Evolutionary conservation across 768 basidiomycete genomes (phyloP).

Genomic region (Udeniomyces megalosporus): DNA sequence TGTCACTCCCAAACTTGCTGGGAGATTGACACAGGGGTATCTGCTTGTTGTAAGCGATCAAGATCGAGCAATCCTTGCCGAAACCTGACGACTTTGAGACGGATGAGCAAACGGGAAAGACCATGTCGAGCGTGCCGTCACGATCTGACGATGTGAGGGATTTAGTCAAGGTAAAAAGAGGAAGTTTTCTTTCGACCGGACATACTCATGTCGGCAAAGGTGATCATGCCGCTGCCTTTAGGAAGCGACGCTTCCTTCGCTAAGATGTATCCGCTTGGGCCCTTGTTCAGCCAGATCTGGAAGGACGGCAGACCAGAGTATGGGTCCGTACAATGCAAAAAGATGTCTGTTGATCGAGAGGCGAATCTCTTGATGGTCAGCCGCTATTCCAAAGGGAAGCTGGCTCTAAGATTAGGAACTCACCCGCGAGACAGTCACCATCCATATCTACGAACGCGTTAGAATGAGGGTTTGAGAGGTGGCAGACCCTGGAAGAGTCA

Average conservation of each 20-base stretch:
- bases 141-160: slow-evolving; percentile 46
- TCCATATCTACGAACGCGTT: slow-evolving; percentile 88
- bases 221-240: slow-evolving; percentile 53
- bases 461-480: slow-evolving; percentile 72
- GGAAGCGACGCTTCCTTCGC: slow-evolving; percentile 56
- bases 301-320: slow-evolving; percentile 35
- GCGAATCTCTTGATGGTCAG: too few species aligned
- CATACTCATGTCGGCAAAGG: slow-evolving; percentile 81
- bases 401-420: slow-evolving; percentile 14
- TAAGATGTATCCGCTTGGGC: slow-evolving; percentile 49
- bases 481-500: slow-evolving; percentile 41
- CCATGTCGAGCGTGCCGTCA: slow-evolving; percentile 89
- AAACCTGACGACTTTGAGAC: slow-evolving; percentile 54
- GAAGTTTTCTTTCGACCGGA: background rate
- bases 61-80: slow-evolving; percentile 62
- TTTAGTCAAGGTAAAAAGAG: background rate
- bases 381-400: too few species aligned
- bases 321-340: slow-evolving; percentile 65
- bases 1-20: background rate
- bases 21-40: slow-evolving; percentile 53
- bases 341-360: slow-evolving; percentile 44
- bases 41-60: slow-evolving; percentile 87
- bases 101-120: slow-evolving; percentile 66
- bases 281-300: slow-evolving; percentile 81
- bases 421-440: slow-evolving; percentile 91